Evolutionary conservation across 1,284 basidiomycete species (phyloP), one percentile per base, ranked within the genome.

Genomic region (Megacollybia platyphylla): DNA sequence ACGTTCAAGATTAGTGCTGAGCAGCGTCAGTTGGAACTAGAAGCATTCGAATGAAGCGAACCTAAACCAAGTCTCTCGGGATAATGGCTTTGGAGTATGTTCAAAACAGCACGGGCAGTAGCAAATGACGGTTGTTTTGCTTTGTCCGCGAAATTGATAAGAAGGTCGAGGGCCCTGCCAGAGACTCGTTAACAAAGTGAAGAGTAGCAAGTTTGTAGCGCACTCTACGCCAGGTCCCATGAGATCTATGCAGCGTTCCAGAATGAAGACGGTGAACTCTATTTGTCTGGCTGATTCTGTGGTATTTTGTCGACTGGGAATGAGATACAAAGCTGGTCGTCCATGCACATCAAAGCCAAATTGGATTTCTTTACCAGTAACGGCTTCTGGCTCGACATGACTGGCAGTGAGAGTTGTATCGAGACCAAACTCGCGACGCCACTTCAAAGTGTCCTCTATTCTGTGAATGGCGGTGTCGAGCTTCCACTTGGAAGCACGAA

Each of bases 41-140:
- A 11, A 38, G 36, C 18, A 3, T 11, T 11, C 5, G 13, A 10
- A 18, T 2, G 4, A 38, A 5, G 2, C 36, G 4, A 17, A 38
- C 36, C 11, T 11, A 40, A 68, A n/a, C 89, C 90, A 29, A 97
- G 76, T n/a, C 89, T 77, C 63, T 94, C 91, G 1, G 89, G 88
- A 55, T 96, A 91, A 57, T 94, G 90, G 48, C 81, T 75, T 58
- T 93, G 89, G 20, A 93, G 65, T 50, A 91, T 87, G 58, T 73
- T 67, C 36, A 90, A 68, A 11, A 87, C 73, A 36, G 73, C 65
- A 24, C 80, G 69, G 1, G 83, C 65, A 1, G 73, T 78, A 13
- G 65, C 52, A 26, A 91, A 57, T 1, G 84, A 78, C 0, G 89
- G 85, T 39, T 74, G 79, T 54, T 87, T 89, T 11, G 74, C 78